Evolutionary conservation across 345 rosid genomes (phyloP), one percentile per base, ranked within the genome.

Genomic region (Citrus australasica): DNA sequence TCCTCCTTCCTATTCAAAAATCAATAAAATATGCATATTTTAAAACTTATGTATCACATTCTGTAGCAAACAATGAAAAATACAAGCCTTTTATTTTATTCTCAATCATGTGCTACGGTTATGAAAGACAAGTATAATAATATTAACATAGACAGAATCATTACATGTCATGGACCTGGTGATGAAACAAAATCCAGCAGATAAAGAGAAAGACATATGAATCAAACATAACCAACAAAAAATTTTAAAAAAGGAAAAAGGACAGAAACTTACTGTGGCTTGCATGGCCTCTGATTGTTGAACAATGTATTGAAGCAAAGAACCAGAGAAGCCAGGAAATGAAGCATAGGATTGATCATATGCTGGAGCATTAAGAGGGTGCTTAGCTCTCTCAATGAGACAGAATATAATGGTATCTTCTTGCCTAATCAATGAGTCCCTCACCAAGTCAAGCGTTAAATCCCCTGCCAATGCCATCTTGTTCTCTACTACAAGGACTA

Each of bases 321-420:
- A 90, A 71, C 83, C 88, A 24, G 81, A 74, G 72, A 65, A 85
- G 21, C 78, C 89, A 27, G 91, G 88, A 81, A 88, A 70, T 38
- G 83, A 83, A 42, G 73, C 70, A 6, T 38, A 68, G 46, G 82
- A 71, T 5, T 75, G 82, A 14, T 84, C 67, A 38, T 92, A 90
- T 0, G 88, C 63, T 21, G 74, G 79, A 58, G 86, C 67, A 76
- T 95, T 95, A 22, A 81, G 70, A 0, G 93, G 98, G 55, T 83
- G 88, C 79, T 81, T 88, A 28, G 96, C 88, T 85, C 99, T 88
- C 83, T 93, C 97, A n/a, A 95, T 86, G 61, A 93, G 84, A 79
- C 84, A 78, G 82, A 91, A 92, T 37, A 95, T 77, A 76, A 95
- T 91, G 10, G 92, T 84, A 33, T 95, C 98, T 84, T 95, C 99